phyloP scores from a whole-genome alignment of 139 green algal genomes.

The Deuterostichococcus epilithicus region DNA sequence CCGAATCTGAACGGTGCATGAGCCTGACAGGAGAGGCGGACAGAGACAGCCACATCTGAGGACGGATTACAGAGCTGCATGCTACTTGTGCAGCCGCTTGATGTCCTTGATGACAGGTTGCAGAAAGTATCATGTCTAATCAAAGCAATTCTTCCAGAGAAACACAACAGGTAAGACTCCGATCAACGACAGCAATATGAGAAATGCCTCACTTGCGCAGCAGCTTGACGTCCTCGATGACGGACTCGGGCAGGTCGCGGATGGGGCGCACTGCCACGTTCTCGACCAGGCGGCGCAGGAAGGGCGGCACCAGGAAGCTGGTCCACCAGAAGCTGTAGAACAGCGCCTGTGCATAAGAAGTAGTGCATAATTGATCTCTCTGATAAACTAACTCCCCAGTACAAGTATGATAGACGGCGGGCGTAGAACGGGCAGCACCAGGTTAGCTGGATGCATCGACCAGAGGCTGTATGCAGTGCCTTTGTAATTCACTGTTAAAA shows the following conservation, averaged over 20 bases:
- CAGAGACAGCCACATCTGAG: too few species aligned
- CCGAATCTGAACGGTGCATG: neutral
- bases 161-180: conserved; percentile 15
- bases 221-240: conserved; percentile 16
- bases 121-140: conserved; percentile 2
- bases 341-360: too few species aligned
- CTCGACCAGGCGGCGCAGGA: neutral
- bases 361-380: too few species aligned
- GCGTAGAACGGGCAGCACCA: too few species aligned
- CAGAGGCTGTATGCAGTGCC: too few species aligned
- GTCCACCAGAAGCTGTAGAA: too few species aligned
- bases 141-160: conserved; percentile 2
- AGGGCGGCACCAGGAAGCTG: too few species aligned
- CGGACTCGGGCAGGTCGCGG: conserved; percentile 5
- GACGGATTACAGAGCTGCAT: too few species aligned
- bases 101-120: neutral
- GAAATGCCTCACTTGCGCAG: conserved; percentile 3
- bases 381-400: too few species aligned
- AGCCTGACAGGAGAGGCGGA: neutral
- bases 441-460: too few species aligned
- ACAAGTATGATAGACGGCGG: too few species aligned
- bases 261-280: conserved; percentile 15
- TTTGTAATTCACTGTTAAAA: too few species aligned
- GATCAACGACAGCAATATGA: conserved; percentile 2
- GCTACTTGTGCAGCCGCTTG: neutral